Conservation (phyloP, 371 early-diverging fungal genomes). For the Apophysomyces ossiformis region DNA sequence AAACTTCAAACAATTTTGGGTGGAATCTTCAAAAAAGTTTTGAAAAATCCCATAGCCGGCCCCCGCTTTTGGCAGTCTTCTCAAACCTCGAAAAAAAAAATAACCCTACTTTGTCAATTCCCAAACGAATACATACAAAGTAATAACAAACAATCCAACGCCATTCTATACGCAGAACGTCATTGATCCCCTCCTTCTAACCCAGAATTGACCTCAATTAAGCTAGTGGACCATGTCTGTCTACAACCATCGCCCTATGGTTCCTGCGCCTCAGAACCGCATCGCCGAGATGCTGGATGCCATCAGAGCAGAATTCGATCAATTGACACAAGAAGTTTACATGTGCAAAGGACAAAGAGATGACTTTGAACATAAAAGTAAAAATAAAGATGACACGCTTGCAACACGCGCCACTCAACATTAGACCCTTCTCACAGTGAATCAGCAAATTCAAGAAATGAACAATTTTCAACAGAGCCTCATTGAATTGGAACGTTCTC, state of each 20-base stretch:
- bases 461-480: conserved; percentile 79
- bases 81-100: no score
- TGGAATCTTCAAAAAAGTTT: no score
- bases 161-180: no score
- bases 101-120: no score
- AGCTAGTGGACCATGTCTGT: conserved; percentile 50
- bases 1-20: no score
- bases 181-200: no score
- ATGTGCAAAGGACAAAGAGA: conserved; percentile 82
- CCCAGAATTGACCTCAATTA: background rate
- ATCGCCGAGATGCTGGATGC: conserved; percentile 87
- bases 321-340: conserved; percentile 77
- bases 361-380: conserved; percentile 91
- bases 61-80: no score
- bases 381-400: conserved; percentile 19
- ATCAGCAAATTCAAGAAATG: conserved; percentile 81
- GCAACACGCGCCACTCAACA: background rate
- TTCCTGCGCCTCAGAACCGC: conserved; percentile 73
- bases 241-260: conserved; percentile 88
- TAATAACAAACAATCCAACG: no score
- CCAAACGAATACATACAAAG: no score
- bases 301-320: conserved; percentile 84
- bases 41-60: no score
- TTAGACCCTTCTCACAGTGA: conserved; percentile 44
- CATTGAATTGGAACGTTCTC: conserved; percentile 81